Base-by-base conservation (phyloP, 1,284 basidiomycete genomes). In the Ceratobasidium theobromae region DNA sequence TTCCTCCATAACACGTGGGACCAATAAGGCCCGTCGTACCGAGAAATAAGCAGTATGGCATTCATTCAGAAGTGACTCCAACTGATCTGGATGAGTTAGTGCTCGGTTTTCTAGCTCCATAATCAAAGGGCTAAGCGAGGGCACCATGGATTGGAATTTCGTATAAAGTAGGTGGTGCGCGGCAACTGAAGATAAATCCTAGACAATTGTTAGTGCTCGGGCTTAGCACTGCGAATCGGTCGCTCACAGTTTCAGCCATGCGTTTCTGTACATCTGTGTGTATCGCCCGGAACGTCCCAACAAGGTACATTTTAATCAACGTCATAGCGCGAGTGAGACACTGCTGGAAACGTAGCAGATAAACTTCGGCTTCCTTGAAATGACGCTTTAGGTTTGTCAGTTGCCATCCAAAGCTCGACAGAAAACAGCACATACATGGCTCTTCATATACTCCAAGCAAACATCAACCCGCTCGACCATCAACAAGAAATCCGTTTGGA, bases 301-400 rank as follows among this genome's bases (percentile, higher is more conserved):
- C 86, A 72, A 96, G 95, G 77, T 89, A 93, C 84, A 97, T 93
- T 74, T 91, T 95, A 78, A 97, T 93, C 55, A 98, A 81, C 0
- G 93, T 96, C 94, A 97, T 96, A 23, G 93, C 91, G 35, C 95
- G 86, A 0, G 92, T 95, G 83, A 97, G 87, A 76, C 95, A 97
- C 77, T 97, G 95, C 73, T 95, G 93, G 77, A 95, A 97, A 25
- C 95, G 86, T 21, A 98, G 81, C 8, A 96, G 80, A 75, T 96
- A 97, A 18, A 97, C 80, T 72, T 96, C 93, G 9, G 93, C 87
- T 78, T 97, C 95, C 71, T 84, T 84, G 77, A 88, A 97, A 74
- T 94, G 87, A 71, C 91, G 84, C 93, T 97, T 72, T 33, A 21
- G 52, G 43, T 5, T 21, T 6, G 51, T 38, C 12, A 52, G 23